Evolutionary conservation across 2,329 filamentous ascomycete species (phyloP), one percentile per base, ranked within the genome.

Genomic region (Penicillium psychrosexuale): DNA sequence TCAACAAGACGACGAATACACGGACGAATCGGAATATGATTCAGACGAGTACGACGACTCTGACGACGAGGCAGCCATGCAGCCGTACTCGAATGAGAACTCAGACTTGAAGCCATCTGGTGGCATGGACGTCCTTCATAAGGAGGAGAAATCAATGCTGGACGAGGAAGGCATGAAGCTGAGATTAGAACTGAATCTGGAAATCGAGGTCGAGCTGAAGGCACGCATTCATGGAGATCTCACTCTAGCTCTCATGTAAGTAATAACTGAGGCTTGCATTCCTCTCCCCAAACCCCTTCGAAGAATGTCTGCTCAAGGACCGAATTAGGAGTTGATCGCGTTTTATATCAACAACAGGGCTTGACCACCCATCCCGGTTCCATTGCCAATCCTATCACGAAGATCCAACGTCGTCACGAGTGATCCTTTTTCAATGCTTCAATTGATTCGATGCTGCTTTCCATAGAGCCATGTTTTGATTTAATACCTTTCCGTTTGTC

Each of bases 211-310:
- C 51, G 81, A 85, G 65, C 71, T 85, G 44, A 85, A 85, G 75
- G 83, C 83, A n/a, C 84, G 82, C 71, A 85, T 85, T 61, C 82
- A 84, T 60, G 83, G 83, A 72, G 83, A 85, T 64, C 72, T 85
- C 56, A 85, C 83, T n/a, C 67, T 85, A 51, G 82, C 71, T 51
- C 64, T 77, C 39, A 68, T 77, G 75, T 77, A 72, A 70, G 74
- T 75, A 42, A 5, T 33, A 46, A 27, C 22, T 34, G 43, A 40
- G 50, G 49, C 24, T 53, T n/a, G 5, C 42, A 30, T 40, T 34
- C 33, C 22, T 37, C 15, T 13, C 33, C 45, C 19, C n/a, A 4
- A 15, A 6, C 8, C 27, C 45, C 38, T 47, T 45, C 17, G 9
- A 8, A 42, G 44, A 19, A 34, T n/a, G 48, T 38, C 47, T 51